Conservation (phyloP, 176 grass and related monocot genomes). For the Melocanna baccifera region DNA sequence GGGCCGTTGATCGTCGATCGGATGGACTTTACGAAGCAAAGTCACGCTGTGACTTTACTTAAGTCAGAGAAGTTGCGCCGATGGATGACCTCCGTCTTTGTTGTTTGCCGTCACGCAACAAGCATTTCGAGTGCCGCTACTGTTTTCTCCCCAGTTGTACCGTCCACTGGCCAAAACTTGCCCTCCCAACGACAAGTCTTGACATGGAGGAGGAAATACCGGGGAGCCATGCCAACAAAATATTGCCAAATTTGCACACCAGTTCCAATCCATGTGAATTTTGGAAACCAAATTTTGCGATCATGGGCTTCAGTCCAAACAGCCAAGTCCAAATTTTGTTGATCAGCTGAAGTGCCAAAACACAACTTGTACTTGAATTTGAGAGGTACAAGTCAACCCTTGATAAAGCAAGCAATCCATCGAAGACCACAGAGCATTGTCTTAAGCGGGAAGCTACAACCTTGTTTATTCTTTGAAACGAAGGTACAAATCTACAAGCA, state of each 20-base stretch:
- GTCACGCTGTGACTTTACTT: no score
- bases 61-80: no score
- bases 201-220: not conserved
- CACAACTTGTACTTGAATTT: not conserved
- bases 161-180: not conserved
- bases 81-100: no score
- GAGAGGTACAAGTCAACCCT: not conserved
- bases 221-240: not conserved
- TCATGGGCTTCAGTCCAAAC: not conserved
- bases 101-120: no score
- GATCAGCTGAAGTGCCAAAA: not conserved
- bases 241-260: not conserved
- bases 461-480: slow-evolving; percentile 12
- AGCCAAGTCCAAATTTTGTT: not conserved
- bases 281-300: not conserved
- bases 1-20: no score
- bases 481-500: slow-evolving; percentile 2
- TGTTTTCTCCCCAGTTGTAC: no score
- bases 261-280: not conserved
- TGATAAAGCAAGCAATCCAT: not conserved
- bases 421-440: not conserved
- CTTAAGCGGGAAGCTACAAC: not conserved
- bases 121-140: no score
- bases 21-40: no score
- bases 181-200: not conserved